These are phyloP conservation scores for Tillandsia fasciculata DNA, from an alignment of 176 grass and related monocot genomes.

Conservation along the genomic window DNA sequence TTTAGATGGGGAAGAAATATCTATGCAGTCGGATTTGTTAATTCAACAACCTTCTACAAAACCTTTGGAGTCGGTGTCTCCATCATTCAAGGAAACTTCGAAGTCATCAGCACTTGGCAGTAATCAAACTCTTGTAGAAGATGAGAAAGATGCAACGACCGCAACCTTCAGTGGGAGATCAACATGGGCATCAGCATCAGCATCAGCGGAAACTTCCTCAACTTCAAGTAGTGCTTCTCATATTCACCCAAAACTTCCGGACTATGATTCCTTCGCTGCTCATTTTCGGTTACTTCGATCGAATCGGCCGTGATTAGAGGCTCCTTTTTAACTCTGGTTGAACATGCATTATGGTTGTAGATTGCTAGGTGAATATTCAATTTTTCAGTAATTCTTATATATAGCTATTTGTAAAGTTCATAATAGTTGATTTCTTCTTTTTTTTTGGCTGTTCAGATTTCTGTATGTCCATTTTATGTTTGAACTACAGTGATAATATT, in stretches of 20 bases:
- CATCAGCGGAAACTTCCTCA: constrained; percentile 16
- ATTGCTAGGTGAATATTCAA: neutral
- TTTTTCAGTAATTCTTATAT: too few species aligned
- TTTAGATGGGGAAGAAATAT: constrained; percentile 2
- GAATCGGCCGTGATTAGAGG: constrained; percentile 25
- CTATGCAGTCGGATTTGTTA: constrained; percentile 21
- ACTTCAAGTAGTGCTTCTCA: constrained; percentile 29
- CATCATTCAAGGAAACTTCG: constrained; percentile 3
- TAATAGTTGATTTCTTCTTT: too few species aligned
- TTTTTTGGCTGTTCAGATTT: too few species aligned
- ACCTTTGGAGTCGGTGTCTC: constrained; percentile 23
- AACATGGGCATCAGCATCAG: neutral
- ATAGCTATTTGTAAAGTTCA: too few species aligned
- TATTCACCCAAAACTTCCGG: constrained; percentile 72
- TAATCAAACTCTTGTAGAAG: constrained; percentile 14
- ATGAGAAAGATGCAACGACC: constrained; percentile 7
- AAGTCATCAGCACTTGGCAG: constrained; percentile 20
- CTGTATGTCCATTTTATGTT: too few species aligned
- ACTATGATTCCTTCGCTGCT: constrained; percentile 75
- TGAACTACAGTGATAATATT: too few species aligned
- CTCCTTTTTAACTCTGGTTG: neutral
- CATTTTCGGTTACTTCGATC: constrained; percentile 77
- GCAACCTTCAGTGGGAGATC: too few species aligned
- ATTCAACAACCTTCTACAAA: constrained; percentile 28
- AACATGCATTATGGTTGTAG: neutral